Evolutionary conservation across 257 asterid species (phyloP), one percentile per base, ranked within the genome.

Genomic region (Fraxinus cuspidata): DNA sequence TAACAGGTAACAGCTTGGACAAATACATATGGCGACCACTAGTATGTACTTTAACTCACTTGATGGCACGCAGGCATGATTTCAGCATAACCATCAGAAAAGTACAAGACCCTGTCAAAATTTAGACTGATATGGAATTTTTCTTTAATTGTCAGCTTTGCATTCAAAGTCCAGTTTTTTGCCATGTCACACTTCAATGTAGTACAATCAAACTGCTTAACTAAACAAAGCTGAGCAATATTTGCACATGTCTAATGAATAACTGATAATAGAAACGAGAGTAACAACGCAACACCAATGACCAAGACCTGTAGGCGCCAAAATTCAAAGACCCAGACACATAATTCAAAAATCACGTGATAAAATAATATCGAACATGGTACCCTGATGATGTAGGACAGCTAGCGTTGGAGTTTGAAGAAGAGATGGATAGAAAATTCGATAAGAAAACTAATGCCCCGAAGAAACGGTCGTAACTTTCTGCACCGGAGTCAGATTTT

Each of bases 331-430:
- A 53, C 75, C 47, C 11, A 16, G 1, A 19, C 28, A 18, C 5
- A 31, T 70, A n/a, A 77, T 71, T 74, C 75, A 71, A 71, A 28
- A 38, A 56, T 23, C 21, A 64, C 40, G 42, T 74, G 58, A 56
- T 63, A 25, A 69, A 58, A 40, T 71, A 70, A 73, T 53, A 79
- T 40, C 2, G 47, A 63, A 80, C 76, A 75, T 66, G 79, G 63
- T 73, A 47, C 58, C 81, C 28, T 28, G n/a, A n/a, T n/a, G n/a
- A n/a, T n/a, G n/a, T n/a, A n/a, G n/a, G n/a, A n/a, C n/a, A n/a
- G n/a, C n/a, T n/a, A n/a, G n/a, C n/a, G n/a, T n/a, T n/a, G n/a
- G n/a, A n/a, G n/a, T n/a, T n/a, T n/a, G n/a, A n/a, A n/a, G n/a
- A n/a, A n/a, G n/a, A n/a, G n/a, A n/a, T n/a, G n/a, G n/a, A n/a